Evolutionary conservation across 768 basidiomycete genomes (phyloP), one percentile per base, ranked within the genome.

Genomic region (Inosperma sp.): DNA sequence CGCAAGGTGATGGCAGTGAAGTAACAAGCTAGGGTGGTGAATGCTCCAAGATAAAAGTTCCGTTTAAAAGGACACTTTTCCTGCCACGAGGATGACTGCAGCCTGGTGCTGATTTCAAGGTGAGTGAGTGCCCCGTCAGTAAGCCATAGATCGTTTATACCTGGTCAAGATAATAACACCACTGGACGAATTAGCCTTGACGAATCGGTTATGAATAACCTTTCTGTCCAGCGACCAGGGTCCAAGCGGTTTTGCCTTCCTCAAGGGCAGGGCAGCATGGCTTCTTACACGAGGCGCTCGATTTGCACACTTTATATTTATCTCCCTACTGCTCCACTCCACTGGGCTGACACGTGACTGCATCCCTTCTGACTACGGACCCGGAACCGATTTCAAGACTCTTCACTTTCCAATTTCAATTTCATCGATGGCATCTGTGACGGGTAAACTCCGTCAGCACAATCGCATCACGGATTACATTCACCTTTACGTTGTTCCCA

Each of bases 261-360:
- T 54, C 52, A 61, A 56, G 59, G 56, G 54, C 57, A 54, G 53
- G 52, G 30, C 37, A 34, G 48, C 59, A 57, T 54, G 56, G 52
- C 56, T 59, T 33, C 46, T 56, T 53, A 60, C 70, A 72, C 71
- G 71, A 71, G 71, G 67, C 63, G 45, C n/a, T 51, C 43, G 21
- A 33, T 45, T 34, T 21, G 45, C 35, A 9, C 35, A 29, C 35
- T 45, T 23, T 44, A 51, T 51, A 27, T 51, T 45, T 44, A 35
- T 10, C 23, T 4, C 23, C 42, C 45, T 43, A 27, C 31, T 34
- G 31, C 23, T 23, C 16, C 41, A 51, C 43, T 41, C 36, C 39
- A 36, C 35, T 35, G 3, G 5, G 6, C 7, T n/a, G 16, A 34
- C 49, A 35, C 39, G 37, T 22, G 29, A 44, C 21, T 14, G 8